Conservation (phyloP, 2,329 filamentous ascomycete species). For the Talaromyces sp. region DNA sequence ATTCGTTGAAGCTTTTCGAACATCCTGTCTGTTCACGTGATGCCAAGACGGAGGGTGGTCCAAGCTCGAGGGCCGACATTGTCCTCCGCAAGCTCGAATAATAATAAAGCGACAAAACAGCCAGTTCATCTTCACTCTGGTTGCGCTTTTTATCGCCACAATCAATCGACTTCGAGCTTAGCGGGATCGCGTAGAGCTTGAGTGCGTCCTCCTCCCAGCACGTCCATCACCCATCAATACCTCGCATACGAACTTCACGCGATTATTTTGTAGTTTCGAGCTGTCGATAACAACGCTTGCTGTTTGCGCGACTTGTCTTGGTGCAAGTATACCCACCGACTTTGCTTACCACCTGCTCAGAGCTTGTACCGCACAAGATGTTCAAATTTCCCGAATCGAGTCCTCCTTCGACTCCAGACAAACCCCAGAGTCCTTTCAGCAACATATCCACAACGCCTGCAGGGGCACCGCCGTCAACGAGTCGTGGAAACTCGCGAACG, state of each 20-base stretch:
- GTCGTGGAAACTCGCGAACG: slow-evolving; percentile 53
- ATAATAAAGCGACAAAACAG: background rate
- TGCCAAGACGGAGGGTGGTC: background rate
- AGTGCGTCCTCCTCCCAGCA: too few species aligned
- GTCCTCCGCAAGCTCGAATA: background rate
- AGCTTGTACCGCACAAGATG: background rate
- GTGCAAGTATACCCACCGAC: background rate
- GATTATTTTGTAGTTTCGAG: background rate
- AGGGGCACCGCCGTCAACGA: slow-evolving; percentile 52
- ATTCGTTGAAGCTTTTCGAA: too few species aligned
- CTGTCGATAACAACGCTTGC: background rate
- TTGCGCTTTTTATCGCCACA: too few species aligned
- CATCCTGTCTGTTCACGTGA: background rate
- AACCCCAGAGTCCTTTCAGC: slow-evolving; percentile 35
- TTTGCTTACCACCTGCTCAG: background rate
- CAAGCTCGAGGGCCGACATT: slow-evolving; percentile 1
- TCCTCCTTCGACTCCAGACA: slow-evolving; percentile 32
- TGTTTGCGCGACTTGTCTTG: background rate
- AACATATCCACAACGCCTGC: slow-evolving; percentile 57
- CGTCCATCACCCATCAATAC: background rate
- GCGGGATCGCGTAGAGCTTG: background rate
- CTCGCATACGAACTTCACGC: background rate
- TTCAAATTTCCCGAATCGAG: background rate
- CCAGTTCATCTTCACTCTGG: background rate
- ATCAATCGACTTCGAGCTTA: background rate